Evolutionary conservation across 2,329 filamentous ascomycete species (phyloP).

Genomic region (Aspergillus transmontanensis): DNA sequence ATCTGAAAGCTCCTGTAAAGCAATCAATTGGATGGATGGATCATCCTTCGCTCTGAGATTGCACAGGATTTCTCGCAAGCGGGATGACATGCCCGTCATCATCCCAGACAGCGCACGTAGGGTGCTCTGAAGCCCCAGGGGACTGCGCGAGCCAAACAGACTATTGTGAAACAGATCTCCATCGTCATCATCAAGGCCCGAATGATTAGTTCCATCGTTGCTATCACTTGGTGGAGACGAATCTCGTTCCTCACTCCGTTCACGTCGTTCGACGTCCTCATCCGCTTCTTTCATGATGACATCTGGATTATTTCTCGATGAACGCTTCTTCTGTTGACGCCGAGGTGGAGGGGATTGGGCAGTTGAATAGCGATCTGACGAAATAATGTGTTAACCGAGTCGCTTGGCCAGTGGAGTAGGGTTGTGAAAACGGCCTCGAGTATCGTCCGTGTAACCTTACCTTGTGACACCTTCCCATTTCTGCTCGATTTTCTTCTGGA

Average conservation of each 20-base stretch:
- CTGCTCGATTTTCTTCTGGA: conserved; percentile 74
- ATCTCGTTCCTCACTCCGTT: conserved; percentile 54
- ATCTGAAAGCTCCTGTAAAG: conserved; percentile 89
- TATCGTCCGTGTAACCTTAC: conserved; percentile 34
- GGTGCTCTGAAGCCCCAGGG: conserved; percentile 73
- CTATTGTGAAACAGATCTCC: conserved; percentile 63
- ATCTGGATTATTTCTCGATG: conserved; percentile 62
- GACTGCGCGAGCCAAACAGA: conserved; percentile 66
- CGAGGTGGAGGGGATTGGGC: conserved; percentile 41
- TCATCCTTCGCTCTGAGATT: conserved; percentile 83
- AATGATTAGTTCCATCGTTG: conserved; percentile 61
- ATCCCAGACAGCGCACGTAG: conserved; percentile 86
- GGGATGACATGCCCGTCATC: conserved; percentile 80
- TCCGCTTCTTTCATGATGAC: conserved; percentile 72
- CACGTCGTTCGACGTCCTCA: conserved; percentile 49
- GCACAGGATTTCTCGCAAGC: conserved; percentile 75
- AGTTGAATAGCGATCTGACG: conserved; percentile 36
- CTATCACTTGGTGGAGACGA: conserved; percentile 65
- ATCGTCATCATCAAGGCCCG: conserved; percentile 59
- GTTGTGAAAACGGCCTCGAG: neutral
- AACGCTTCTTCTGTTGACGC: conserved; percentile 56
- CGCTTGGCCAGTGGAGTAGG: neutral
- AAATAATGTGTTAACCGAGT: conserved; percentile 15
- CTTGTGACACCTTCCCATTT: conserved; percentile 66
- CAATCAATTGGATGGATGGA: conserved; percentile 83